Conservation (phyloP, 768 basidiomycete species). For the Astraeus odoratus region DNA sequence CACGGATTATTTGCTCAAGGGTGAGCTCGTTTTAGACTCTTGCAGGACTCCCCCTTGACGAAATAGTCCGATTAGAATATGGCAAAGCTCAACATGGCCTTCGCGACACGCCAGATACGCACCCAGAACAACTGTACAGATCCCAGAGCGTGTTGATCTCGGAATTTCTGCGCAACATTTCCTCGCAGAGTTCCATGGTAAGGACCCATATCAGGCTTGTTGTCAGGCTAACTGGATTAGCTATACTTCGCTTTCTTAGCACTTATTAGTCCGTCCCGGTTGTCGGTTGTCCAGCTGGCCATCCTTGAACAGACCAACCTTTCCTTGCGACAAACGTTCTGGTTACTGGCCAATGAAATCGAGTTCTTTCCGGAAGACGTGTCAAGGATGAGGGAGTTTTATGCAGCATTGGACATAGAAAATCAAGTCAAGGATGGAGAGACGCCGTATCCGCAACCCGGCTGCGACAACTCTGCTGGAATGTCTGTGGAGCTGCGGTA, state of each 20-base stretch:
- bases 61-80: conserved; percentile 13
- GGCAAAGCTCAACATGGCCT: conserved; percentile 14
- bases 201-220: neutral
- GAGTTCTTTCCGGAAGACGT: conserved; percentile 10
- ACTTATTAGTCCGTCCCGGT: conserved; percentile 16
- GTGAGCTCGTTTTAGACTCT: conserved; percentile 5
- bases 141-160: conserved; percentile 2
- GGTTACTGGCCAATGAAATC: conserved; percentile 4
- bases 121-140: conserved; percentile 10
- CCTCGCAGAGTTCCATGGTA: conserved; percentile 14
- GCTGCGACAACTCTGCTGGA: conserved; percentile 7
- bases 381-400: conserved; percentile 18
- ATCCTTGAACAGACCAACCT: conserved; percentile 21
- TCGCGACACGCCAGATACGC: conserved; percentile 9
- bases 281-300: conserved; percentile 26
- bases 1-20: conserved; percentile 8
- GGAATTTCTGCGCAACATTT: conserved; percentile 6
- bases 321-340: conserved; percentile 19
- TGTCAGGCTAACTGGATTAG: conserved; percentile 1
- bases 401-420: conserved; percentile 12
- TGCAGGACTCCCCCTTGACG: neutral
- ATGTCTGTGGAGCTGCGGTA: conserved; percentile 17
- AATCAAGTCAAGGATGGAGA: conserved; percentile 24
- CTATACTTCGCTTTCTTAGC: conserved; percentile 26
- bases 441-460: conserved; percentile 17